Evolutionary conservation across 2,329 filamentous ascomycete species (phyloP), one percentile per base, ranked within the genome.

Genomic region (Trichophyton rubrum): DNA sequence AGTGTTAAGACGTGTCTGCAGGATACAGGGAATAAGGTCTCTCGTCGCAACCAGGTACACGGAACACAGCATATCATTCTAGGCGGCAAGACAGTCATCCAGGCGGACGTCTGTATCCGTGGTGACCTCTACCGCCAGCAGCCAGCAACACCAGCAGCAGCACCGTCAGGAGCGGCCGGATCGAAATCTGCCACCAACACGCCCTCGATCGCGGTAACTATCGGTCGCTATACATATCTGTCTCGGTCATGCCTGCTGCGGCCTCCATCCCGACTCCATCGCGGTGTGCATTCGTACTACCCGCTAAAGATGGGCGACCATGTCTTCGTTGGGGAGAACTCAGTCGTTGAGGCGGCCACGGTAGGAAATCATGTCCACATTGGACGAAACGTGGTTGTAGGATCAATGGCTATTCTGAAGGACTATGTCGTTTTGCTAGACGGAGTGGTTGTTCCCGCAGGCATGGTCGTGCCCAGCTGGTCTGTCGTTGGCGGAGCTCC

Each of bases 11-110:
- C 20, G 55, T 45, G 15, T 17, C n/a, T 47, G 17, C 67, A 95
- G 91, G 92, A 97, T 76, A 96, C 91, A 2, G 93, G 93, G 66
- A 99, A 99, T 82, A 97, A 97, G 78, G 93, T 99, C 69, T 92
- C 91, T 43, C 89, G 93, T 66, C 90, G 90, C 67, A 89, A 90
- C 64, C 86, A 87, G 71, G 89, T 99, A 67, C 88, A 95, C 69
- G 93, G 93, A 68, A 96, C 92, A 22, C 90, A 95, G 68, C 95
- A 97, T 76, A 97, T 99, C 75, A 96, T 96, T 75, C 87, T 99
- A 1, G 93, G 90, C 67, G 93, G 93, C 64, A 95, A 90, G 75
- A 95, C 91, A 0, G 90, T 97, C 64, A 95, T 99, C 70, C 90
- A 96, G 80, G 87, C 90, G 64, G 91, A 96, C 70, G 92, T 90